phyloP scores from a whole-genome alignment of 2,329 filamentous ascomycete genomes.

The Cladosporium austrohemisphaericum region DNA sequence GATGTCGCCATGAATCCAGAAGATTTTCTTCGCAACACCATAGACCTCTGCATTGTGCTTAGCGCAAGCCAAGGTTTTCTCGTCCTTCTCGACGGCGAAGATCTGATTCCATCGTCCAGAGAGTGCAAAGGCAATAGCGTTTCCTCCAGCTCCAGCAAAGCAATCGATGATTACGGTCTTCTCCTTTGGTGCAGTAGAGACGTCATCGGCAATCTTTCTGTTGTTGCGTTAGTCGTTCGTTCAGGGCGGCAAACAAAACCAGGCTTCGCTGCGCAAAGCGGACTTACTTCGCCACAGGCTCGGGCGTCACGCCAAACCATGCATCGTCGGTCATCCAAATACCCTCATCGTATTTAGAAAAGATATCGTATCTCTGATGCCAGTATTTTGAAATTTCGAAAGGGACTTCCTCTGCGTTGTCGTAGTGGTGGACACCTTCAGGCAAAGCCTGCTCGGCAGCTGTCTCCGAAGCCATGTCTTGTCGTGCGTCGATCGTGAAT shows the following conservation, averaged over 20 bases:
- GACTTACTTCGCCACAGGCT: constrained; percentile 76
- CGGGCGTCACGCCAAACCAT: constrained; percentile 96
- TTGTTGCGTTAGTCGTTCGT: constrained; percentile 23
- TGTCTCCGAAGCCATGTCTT: constrained; percentile 11
- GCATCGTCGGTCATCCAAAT: constrained; percentile 88
- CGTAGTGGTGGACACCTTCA: constrained; percentile 71
- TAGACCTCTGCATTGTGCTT: constrained; percentile 89
- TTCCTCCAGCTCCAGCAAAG: constrained; percentile 89
- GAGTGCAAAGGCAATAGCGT: constrained; percentile 88
- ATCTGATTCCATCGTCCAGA: constrained; percentile 75
- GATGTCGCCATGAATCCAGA: constrained; percentile 83
- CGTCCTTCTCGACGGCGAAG: constrained; percentile 83
- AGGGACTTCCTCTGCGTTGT: constrained; percentile 66
- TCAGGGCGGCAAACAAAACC: neutral
- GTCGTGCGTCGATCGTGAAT: neutral
- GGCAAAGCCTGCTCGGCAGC: constrained; percentile 46
- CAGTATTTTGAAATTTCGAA: constrained; percentile 90
- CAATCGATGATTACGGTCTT: constrained; percentile 75
- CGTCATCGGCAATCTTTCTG: constrained; percentile 72
- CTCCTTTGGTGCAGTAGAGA: constrained; percentile 53
- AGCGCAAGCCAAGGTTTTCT: constrained; percentile 76
- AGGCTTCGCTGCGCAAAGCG: constrained; percentile 4
- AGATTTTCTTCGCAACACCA: constrained; percentile 72
- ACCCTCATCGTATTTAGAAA: constrained; percentile 80
- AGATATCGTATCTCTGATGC: constrained; percentile 82